A percentile compares a stretch with the other conserved stretches of the same genome.
Conservation (phyloP, 2,329 filamentous ascomycete species). For the Whalleya microplaca region DNA sequence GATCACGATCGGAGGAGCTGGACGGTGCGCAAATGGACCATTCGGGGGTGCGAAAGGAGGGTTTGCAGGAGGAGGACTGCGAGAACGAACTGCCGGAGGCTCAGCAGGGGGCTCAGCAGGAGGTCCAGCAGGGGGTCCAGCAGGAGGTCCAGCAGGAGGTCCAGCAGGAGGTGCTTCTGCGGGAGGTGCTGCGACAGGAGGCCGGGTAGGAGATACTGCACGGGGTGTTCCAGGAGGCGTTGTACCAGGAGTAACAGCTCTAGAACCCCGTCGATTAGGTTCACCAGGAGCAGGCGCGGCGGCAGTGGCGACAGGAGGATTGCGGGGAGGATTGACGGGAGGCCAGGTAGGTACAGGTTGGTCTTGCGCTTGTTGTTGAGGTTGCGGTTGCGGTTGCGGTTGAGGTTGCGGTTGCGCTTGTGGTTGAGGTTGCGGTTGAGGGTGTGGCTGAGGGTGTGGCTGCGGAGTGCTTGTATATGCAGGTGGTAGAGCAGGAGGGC, state of each 20-base stretch:
- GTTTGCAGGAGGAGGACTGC: too few relatives aligned
- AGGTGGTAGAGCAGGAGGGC: too few relatives aligned
- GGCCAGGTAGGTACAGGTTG: neutral
- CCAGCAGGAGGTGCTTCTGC: slow-evolving; percentile 11
- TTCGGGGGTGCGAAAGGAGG: too few relatives aligned
- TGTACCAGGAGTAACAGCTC: too few relatives aligned
- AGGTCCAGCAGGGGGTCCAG: too few relatives aligned
- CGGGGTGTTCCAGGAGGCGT: too few relatives aligned
- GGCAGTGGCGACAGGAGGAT: slow-evolving; percentile 1
- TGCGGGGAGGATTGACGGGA: slow-evolving; percentile 12
- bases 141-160: slow-evolving; percentile 14
- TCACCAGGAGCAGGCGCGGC: neutral
- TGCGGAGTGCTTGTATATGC: neutral
- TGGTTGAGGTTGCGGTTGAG: neutral
- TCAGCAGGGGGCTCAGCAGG: neutral
- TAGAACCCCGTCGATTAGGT: too few relatives aligned
- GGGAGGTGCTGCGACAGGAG: neutral
- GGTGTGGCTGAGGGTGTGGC: too few relatives aligned
- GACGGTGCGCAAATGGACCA: too few relatives aligned
- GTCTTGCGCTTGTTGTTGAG: too few relatives aligned
- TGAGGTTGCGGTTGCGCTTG: too few relatives aligned
- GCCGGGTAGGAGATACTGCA: neutral
- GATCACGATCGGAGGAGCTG: slow-evolving; percentile 1
- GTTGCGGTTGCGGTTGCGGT: too few relatives aligned
- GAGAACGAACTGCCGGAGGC: neutral